Percentiles rank a stretch among this genome's conserved stretches.
phyloP scores from a whole-genome alignment of 2,329 filamentous ascomycete genomes.

The Verticillium klebahnii region DNA sequence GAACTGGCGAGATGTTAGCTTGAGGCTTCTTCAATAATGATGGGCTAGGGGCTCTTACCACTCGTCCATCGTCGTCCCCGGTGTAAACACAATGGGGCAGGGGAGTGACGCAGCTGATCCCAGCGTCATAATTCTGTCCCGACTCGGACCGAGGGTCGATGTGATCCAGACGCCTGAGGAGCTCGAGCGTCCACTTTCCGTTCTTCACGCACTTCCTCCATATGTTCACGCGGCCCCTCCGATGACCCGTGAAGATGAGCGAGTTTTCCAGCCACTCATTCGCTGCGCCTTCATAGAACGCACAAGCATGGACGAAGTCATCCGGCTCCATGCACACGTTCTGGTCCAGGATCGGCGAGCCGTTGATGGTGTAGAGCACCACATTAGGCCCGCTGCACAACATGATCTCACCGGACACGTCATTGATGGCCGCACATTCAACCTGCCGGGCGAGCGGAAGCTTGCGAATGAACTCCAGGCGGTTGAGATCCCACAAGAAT shows the following conservation, averaged over 20 bases:
- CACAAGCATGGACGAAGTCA: constrained; percentile 75
- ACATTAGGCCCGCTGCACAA: constrained; percentile 74
- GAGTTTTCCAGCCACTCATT: constrained; percentile 90
- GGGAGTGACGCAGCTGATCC: constrained; percentile 81
- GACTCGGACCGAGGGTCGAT: constrained; percentile 62
- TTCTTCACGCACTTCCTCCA: constrained; percentile 55
- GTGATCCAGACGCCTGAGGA: constrained; percentile 80
- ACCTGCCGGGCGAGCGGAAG: constrained; percentile 54
- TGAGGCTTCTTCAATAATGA: not conserved
- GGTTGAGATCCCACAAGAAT: constrained; percentile 91
- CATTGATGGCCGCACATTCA: constrained; percentile 82
- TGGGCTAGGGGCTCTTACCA: constrained; percentile 48
- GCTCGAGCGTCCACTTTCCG: constrained; percentile 69
- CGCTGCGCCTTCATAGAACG: constrained; percentile 86
- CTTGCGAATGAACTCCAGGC: constrained; percentile 77
- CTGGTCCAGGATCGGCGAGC: constrained; percentile 75
- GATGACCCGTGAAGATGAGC: constrained; percentile 85
- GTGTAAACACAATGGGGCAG: constrained; percentile 84
- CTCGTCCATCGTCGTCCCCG: constrained; percentile 86
- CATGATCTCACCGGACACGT: constrained; percentile 84
- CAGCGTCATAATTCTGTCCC: constrained; percentile 55
- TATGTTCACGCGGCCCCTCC: constrained; percentile 76
- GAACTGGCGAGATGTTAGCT: constrained; percentile 36
- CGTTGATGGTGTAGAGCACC: constrained; percentile 82
- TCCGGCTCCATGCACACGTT: constrained; percentile 67